These are phyloP conservation scores for Pelargonium cotyledonis DNA, from an alignment of 441 rosid genomes.

Conservation along the genomic window DNA sequence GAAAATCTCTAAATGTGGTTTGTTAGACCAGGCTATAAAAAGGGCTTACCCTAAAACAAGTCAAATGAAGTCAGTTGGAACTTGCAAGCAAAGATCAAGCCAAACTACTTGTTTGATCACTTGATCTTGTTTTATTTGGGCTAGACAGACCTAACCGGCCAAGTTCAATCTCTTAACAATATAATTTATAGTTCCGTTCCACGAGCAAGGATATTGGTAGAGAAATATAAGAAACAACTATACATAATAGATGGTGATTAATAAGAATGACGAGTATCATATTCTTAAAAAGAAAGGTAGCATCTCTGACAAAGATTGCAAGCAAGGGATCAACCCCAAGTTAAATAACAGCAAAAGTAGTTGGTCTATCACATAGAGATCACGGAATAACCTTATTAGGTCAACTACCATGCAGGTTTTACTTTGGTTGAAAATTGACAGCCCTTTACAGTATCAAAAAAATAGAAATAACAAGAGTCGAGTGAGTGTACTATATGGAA, in stretches of 20 bases:
- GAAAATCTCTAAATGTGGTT: neutral
- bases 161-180: neutral
- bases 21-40: neutral
- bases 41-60: neutral
- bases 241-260: neutral
- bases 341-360: neutral
- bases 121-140: neutral
- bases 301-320: neutral
- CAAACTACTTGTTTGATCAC: neutral
- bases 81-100: neutral
- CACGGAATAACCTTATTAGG: neutral
- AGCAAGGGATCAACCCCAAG: neutral
- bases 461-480: neutral
- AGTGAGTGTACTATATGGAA: neutral
- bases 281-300: neutral
- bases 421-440: neutral
- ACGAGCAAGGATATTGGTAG: neutral
- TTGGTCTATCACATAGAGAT: neutral
- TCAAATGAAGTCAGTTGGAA: neutral
- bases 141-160: neutral
- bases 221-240: neutral
- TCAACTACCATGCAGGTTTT: constrained; percentile 5
- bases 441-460: neutral
- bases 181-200: neutral
- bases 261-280: neutral